Percentiles rank a stretch among this genome's conserved stretches.
Evolutionary conservation across 768 basidiomycete genomes (phyloP).

Genomic region (Tubosaeta brunneosetosa): DNA sequence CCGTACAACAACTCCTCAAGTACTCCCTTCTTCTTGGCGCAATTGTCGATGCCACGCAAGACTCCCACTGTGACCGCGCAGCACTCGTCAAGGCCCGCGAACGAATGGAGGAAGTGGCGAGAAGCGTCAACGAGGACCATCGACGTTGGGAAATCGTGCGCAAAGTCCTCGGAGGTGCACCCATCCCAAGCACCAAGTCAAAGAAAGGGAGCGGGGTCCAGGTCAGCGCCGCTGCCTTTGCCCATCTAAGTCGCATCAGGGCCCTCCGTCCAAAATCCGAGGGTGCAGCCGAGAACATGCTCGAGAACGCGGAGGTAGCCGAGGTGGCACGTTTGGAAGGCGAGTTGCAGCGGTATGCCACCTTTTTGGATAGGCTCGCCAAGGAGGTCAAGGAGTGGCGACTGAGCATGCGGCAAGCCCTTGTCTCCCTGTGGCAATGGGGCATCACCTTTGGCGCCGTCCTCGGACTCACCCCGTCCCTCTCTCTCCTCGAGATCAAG

Average conservation of each 20-base stretch:
- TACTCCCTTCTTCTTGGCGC: constrained; percentile 82
- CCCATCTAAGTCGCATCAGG: constrained; percentile 61
- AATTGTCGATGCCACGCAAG: constrained; percentile 71
- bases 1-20: constrained; percentile 92
- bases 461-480: constrained; percentile 51
- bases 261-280: constrained; percentile 39
- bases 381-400: constrained; percentile 63
- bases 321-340: constrained; percentile 52
- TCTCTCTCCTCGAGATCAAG: constrained; percentile 17
- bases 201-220: constrained; percentile 39
- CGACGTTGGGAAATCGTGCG: constrained; percentile 75
- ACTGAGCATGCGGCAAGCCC: constrained; percentile 43
- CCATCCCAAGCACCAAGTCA: constrained; percentile 32
- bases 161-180: constrained; percentile 53
- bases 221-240: constrained; percentile 49
- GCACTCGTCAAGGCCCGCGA: constrained; percentile 25
- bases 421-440: constrained; percentile 55
- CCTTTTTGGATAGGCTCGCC: constrained; percentile 58
- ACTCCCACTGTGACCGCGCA: constrained; percentile 58
- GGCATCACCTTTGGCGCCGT: constrained; percentile 61
- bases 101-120: constrained; percentile 68
- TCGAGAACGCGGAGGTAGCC: constrained; percentile 40
- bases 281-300: constrained; percentile 22
- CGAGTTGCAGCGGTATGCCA: constrained; percentile 53
- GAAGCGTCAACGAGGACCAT: constrained; percentile 74